A percentile compares a stretch with the other conserved stretches of the same genome.
Evolutionary conservation across 192 early-diverging fungal species (phyloP).

Genomic region (Backusella parvicylindrica): DNA sequence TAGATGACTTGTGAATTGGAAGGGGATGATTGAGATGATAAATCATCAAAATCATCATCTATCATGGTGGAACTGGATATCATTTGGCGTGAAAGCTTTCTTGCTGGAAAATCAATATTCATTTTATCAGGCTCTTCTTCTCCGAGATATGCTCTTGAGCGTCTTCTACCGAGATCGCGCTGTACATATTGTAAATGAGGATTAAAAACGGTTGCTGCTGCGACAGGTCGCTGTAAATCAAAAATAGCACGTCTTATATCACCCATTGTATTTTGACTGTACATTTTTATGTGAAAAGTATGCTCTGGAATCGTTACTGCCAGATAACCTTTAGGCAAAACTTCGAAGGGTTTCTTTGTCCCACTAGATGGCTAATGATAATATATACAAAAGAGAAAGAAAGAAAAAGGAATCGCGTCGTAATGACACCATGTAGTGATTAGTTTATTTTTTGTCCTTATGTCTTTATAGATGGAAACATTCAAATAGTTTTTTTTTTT

Average conservation of each 20-base stretch:
- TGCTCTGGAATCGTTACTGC: constrained; percentile 1
- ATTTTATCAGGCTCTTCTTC: constrained; percentile 1
- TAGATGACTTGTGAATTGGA: neutral
- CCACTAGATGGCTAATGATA: neutral
- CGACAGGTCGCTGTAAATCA: neutral
- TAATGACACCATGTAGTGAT: neutral
- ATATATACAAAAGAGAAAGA: neutral
- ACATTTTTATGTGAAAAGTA: constrained; percentile 9
- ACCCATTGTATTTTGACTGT: constrained; percentile 8
- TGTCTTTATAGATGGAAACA: neutral
- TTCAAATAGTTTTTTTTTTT: neutral
- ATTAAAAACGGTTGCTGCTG: neutral
- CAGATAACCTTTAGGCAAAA: constrained; percentile 5
- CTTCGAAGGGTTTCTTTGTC: constrained; percentile 2
- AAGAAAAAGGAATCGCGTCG: neutral
- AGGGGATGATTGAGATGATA: constrained; percentile 9
- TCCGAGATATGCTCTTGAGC: neutral
- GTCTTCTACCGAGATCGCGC: constrained; percentile 2
- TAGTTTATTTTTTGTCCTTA: neutral
- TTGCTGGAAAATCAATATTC: constrained; percentile 5
- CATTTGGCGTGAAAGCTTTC: neutral
- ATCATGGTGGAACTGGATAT: neutral
- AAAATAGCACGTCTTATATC: constrained; percentile 9
- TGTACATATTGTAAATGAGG: neutral
- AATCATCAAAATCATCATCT: constrained; percentile 12